Conservation (phyloP, 2,329 filamentous ascomycete genomes). For the Colletotrichum graminicola region DNA sequence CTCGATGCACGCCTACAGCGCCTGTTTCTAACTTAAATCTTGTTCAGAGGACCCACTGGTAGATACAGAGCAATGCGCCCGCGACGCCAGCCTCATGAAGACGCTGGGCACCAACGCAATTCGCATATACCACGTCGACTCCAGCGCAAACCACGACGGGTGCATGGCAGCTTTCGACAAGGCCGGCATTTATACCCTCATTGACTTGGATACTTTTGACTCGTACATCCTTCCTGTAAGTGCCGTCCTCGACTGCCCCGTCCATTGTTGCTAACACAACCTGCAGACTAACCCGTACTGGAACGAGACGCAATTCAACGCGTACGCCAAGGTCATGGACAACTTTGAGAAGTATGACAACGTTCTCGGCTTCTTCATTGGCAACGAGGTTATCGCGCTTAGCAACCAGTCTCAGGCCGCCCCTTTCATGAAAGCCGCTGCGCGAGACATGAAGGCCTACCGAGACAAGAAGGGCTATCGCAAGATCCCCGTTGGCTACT, state of each 20-base stretch:
- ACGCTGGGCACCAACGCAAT: constrained; percentile 85
- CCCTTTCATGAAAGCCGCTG: constrained; percentile 85
- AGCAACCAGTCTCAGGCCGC: constrained; percentile 72
- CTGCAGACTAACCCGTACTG: constrained; percentile 72
- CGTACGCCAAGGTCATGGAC: constrained; percentile 80
- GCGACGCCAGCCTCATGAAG: constrained; percentile 83
- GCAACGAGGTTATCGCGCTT: constrained; percentile 85
- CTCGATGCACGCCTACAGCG: constrained; percentile 19
- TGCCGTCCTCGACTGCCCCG: constrained; percentile 18
- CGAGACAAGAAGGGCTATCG: constrained; percentile 81
- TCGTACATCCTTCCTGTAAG: constrained; percentile 75
- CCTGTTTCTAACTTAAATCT: constrained; percentile 24
- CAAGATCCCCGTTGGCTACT: constrained; percentile 87
- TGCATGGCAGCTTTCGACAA: constrained; percentile 87
- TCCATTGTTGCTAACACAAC: constrained; percentile 4
- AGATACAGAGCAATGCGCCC: constrained; percentile 79
- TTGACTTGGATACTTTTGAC: constrained; percentile 83
- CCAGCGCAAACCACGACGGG: constrained; percentile 75
- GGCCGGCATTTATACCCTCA: constrained; percentile 84
- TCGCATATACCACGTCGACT: constrained; percentile 89
- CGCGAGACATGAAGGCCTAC: constrained; percentile 86
- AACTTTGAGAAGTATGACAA: constrained; percentile 83
- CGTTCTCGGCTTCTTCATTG: constrained; percentile 85
- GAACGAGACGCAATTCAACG: constrained; percentile 78
- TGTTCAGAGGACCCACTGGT: constrained; percentile 77